A percentile compares a stretch with the other conserved stretches of the same genome.
Conservation (phyloP, 371 early-diverging fungal genomes). For the Syncephalastrum sp. region DNA sequence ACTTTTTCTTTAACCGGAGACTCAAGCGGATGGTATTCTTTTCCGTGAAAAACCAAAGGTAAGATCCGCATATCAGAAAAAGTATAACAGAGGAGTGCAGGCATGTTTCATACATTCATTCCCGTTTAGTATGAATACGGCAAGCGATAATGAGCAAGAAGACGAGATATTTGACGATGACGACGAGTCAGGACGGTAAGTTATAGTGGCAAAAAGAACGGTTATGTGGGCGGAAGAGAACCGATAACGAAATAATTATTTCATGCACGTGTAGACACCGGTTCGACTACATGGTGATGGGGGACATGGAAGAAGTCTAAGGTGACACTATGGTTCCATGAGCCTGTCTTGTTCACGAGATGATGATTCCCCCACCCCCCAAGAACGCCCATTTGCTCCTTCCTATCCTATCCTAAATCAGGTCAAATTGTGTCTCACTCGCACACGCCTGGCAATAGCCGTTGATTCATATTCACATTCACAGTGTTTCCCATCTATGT, state of each 20-base stretch:
- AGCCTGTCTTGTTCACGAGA: too few relatives aligned
- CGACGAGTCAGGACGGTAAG: conserved; percentile 19
- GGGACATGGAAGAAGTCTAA: conserved; percentile 36
- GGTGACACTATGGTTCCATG: background rate
- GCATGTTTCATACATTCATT: background rate
- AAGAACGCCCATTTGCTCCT: background rate
- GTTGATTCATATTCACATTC: too few relatives aligned
- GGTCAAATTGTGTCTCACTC: too few relatives aligned
- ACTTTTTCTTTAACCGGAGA: conserved; percentile 90
- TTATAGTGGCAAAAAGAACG: conserved; percentile 2
- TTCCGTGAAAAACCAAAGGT: conserved; percentile 84
- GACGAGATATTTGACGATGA: conserved; percentile 18
- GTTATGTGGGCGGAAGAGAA: background rate
- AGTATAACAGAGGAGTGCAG: background rate
- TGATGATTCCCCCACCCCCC: background rate
- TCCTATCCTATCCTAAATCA: too few relatives aligned
- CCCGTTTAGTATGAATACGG: conserved; percentile 33
- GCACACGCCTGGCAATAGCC: too few relatives aligned
- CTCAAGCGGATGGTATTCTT: conserved; percentile 90
- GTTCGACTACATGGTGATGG: conserved; percentile 41
- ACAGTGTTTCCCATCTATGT: too few relatives aligned
- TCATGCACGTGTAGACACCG: conserved; percentile 23
- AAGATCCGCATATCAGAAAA: conserved; percentile 9
- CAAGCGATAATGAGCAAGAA: conserved; percentile 28
- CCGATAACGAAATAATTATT: conserved; percentile 1